phyloP scores from a whole-genome alignment of 805 yeast genomes.

The Suhomyces sp. region DNA sequence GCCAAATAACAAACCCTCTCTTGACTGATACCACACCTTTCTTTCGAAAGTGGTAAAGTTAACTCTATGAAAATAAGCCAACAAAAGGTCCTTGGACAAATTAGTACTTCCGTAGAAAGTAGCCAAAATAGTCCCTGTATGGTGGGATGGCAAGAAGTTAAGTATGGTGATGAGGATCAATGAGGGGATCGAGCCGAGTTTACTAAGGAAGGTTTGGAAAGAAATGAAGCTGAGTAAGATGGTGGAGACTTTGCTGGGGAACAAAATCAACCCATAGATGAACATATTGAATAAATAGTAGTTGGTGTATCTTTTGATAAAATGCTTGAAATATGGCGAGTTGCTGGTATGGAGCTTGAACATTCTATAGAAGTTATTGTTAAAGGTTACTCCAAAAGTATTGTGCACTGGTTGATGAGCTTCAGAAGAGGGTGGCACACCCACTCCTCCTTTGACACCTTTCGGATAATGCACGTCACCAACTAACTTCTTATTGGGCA shows the following conservation, averaged over 20 bases:
- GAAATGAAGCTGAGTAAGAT: slow-evolving; percentile 41
- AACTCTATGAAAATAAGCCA: slow-evolving; percentile 49
- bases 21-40: slow-evolving; percentile 47
- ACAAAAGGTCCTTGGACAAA: slow-evolving; percentile 44
- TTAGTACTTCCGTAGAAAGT: slow-evolving; percentile 47
- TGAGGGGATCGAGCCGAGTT: slow-evolving; percentile 48
- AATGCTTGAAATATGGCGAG: slow-evolving; percentile 18
- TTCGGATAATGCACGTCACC: background rate
- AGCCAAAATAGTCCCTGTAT: slow-evolving; percentile 36
- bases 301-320: slow-evolving; percentile 15
- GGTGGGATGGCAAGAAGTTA: slow-evolving; percentile 31
- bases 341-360: slow-evolving; percentile 2
- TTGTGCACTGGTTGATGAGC: background rate
- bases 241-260: slow-evolving; percentile 29
- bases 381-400: background rate
- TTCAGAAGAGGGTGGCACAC: background rate
- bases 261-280: slow-evolving; percentile 23
- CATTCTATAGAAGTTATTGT: background rate
- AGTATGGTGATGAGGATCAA: slow-evolving; percentile 32
- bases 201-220: slow-evolving; percentile 41
- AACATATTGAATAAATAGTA: slow-evolving; percentile 24
- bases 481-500: slow-evolving; percentile 6
- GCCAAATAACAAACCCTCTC: slow-evolving; percentile 57
- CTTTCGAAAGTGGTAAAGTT: slow-evolving; percentile 43
- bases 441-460: background rate